These are phyloP conservation scores for Fraxinus platypoda DNA, from an alignment of 305 asterid genomes.

Conservation along the genomic window DNA sequence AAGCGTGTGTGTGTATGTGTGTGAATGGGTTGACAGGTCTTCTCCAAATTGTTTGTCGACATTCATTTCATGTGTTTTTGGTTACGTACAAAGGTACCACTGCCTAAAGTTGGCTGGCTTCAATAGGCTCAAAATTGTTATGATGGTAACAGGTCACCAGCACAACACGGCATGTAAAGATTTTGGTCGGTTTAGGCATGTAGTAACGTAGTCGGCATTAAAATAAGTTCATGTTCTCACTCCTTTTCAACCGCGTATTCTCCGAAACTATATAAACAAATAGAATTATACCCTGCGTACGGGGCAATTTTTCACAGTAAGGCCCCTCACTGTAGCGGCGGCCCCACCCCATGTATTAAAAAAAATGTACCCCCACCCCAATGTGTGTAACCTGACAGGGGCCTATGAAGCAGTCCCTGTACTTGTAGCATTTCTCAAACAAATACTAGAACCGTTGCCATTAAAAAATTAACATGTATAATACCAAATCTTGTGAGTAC, in stretches of 20 bases:
- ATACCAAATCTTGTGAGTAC: neutral
- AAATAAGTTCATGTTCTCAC: too few species aligned
- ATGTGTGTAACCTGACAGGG: too few species aligned
- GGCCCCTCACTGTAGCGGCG: too few species aligned
- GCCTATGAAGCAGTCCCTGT: too few species aligned
- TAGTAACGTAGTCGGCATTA: neutral
- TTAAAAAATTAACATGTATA: neutral
- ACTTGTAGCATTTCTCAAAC: too few species aligned
- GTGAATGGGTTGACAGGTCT: neutral
- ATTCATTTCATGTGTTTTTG: neutral
- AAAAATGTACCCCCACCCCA: too few species aligned
- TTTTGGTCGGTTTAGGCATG: neutral
- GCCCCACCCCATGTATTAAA: too few species aligned
- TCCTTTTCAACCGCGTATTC: too few species aligned
- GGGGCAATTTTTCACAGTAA: too few species aligned
- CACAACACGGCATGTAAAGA: neutral
- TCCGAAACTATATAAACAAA: neutral
- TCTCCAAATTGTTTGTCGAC: neutral
- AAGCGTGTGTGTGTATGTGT: neutral
- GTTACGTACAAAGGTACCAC: neutral
- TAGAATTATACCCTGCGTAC: too few species aligned
- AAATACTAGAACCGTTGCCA: neutral
- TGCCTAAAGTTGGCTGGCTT: neutral
- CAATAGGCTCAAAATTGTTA: neutral
- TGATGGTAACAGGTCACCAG: neutral